Evolutionary conservation across 2,329 filamentous ascomycete species (phyloP).

Genomic region (Scleromitrula shiraiana): DNA sequence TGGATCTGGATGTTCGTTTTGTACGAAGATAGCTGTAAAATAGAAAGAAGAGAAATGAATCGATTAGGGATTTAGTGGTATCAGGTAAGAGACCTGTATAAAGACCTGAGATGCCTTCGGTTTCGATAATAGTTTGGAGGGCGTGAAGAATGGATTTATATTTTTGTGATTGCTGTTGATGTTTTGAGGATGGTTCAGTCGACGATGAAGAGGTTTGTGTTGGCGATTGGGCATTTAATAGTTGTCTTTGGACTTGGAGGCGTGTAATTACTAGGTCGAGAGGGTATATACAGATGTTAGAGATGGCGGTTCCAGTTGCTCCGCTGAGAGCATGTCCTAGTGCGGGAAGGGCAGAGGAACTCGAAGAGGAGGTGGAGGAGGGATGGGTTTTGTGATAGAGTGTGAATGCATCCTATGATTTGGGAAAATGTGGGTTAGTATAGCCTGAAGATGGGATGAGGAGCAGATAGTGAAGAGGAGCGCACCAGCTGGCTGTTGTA

Average conservation of each 20-base stretch:
- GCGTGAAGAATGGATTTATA: slow-evolving; percentile 64
- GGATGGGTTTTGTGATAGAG: slow-evolving; percentile 27
- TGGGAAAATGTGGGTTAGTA: not conserved
- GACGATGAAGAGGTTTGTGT: slow-evolving; percentile 25
- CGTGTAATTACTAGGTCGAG: slow-evolving; percentile 75
- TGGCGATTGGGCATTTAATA: slow-evolving; percentile 47
- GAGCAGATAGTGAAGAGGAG: not conserved
- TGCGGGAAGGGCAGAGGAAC: slow-evolving; percentile 59
- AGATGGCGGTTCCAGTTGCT: slow-evolving; percentile 67
- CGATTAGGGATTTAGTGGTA: slow-evolving; percentile 58
- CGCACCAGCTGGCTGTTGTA: slow-evolving; percentile 39
- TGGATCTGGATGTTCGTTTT: slow-evolving; percentile 33
- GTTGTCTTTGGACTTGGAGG: slow-evolving; percentile 75
- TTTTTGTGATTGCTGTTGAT: slow-evolving; percentile 36
- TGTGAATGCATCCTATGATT: slow-evolving; percentile 24
- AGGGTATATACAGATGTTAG: slow-evolving; percentile 73
- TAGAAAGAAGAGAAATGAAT: slow-evolving; percentile 82
- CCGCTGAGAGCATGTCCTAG: slow-evolving; percentile 77
- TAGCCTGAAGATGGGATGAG: not conserved
- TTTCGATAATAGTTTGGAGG: slow-evolving; percentile 57
- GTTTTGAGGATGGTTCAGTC: no score
- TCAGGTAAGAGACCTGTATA: slow-evolving; percentile 59
- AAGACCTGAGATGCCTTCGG: slow-evolving; percentile 61
- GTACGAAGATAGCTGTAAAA: slow-evolving; percentile 55
- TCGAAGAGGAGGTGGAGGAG: slow-evolving; percentile 29